Evolutionary conservation across 2,329 filamentous ascomycete species (phyloP).

Genomic region (Arthrobotrys megalospora): DNA sequence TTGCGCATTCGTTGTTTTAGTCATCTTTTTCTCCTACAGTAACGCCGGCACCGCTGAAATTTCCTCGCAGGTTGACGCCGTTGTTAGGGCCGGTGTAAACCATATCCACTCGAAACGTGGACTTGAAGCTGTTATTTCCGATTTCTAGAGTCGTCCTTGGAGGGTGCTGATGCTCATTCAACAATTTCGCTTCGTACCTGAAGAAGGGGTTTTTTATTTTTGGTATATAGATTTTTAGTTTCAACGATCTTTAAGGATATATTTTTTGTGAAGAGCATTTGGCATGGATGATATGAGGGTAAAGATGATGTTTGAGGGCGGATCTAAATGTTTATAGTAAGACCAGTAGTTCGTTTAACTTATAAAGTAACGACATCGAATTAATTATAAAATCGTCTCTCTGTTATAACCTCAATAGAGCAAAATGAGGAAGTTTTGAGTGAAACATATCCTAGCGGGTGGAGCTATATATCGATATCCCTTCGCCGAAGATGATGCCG

Average conservation of each 20-base stretch:
- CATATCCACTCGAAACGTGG: conserved; percentile 31
- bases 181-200: conserved; percentile 19
- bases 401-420: neutral
- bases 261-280: conserved; percentile 15
- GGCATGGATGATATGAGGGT: conserved; percentile 1
- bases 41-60: conserved; percentile 33
- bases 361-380: conserved; percentile 7
- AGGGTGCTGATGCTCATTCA: conserved; percentile 7
- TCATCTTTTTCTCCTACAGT: conserved; percentile 57
- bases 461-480: neutral
- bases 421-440: neutral
- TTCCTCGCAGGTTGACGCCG: conserved; percentile 17
- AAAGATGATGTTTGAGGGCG: neutral
- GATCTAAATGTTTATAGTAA: conserved; percentile 19
- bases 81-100: conserved; percentile 8
- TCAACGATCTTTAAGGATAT: conserved; percentile 2
- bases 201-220: neutral
- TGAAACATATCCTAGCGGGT: neutral
- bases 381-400: conserved; percentile 4
- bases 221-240: conserved; percentile 31
- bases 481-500: neutral
- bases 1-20: conserved; percentile 53
- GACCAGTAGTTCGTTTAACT: conserved; percentile 9
- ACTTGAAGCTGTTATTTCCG: conserved; percentile 35
- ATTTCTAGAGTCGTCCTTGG: conserved; percentile 20